Evolutionary conservation across 306 rosid species (phyloP).

Genomic region (Trifolium fragiferum): DNA sequence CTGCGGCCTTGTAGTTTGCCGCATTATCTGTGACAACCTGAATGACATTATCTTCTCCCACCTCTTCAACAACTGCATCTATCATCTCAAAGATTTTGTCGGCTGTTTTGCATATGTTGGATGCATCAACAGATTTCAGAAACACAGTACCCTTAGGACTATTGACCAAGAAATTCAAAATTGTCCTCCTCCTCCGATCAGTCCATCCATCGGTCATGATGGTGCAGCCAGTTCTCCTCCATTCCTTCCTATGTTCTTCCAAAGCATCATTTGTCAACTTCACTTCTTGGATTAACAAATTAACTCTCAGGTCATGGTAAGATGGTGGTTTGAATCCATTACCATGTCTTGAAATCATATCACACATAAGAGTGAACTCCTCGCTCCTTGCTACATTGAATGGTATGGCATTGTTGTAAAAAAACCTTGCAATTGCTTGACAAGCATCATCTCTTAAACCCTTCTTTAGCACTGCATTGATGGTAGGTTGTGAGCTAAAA

Average conservation of each 20-base stretch:
- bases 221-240: not conserved
- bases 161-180: not conserved
- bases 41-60: not conserved
- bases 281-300: not conserved
- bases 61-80: not conserved
- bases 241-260: not conserved
- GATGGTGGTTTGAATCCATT: not conserved
- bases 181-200: not conserved
- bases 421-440: no score
- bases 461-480: no score
- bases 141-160: not conserved
- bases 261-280: not conserved
- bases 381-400: no score
- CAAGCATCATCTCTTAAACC: no score
- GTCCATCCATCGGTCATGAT: not conserved
- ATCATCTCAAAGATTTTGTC: not conserved
- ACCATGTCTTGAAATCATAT: no score
- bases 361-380: no score
- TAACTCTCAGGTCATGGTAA: not conserved
- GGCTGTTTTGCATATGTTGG: not conserved
- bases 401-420: no score
- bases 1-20: not conserved
- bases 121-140: not conserved
- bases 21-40: not conserved
- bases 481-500: no score